A percentile compares a stretch with the other conserved stretches of the same genome.
Evolutionary conservation across 164 flowering plant species (phyloP).

Genomic region (Annona squamosa): DNA sequence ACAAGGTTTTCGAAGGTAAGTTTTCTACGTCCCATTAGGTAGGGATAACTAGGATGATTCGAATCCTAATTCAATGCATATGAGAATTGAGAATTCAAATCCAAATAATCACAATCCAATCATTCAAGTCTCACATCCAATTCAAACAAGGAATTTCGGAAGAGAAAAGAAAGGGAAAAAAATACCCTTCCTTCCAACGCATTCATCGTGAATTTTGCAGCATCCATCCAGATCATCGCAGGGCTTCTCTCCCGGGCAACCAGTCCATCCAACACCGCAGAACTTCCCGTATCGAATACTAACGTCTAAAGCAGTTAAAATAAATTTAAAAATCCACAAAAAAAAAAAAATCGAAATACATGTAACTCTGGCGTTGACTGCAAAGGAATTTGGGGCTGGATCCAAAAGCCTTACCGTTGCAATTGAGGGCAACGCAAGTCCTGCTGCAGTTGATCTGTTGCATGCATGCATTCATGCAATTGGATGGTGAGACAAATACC

Average conservation of each 20-base stretch:
- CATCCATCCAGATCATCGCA: constrained; percentile 95
- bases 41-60: too few relatives aligned
- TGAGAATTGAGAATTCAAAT: too few relatives aligned
- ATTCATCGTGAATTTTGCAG: constrained; percentile 81
- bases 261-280: constrained; percentile 88
- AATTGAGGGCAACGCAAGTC: constrained; percentile 58
- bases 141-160: neutral
- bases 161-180: neutral
- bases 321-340: neutral
- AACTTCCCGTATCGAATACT: constrained; percentile 72
- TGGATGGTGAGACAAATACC: too few relatives aligned
- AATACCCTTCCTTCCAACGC: constrained; percentile 53
- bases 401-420: constrained; percentile 40
- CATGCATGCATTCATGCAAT: neutral
- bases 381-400: neutral
- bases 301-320: constrained; percentile 12
- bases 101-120: too few relatives aligned
- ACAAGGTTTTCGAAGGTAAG: too few relatives aligned
- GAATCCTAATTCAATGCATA: too few relatives aligned
- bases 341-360: neutral
- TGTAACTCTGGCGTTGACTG: neutral
- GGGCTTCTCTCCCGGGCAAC: constrained; percentile 87
- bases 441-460: constrained; percentile 61
- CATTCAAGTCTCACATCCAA: too few relatives aligned
- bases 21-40: too few relatives aligned